Evolutionary conservation across 2,329 filamentous ascomycete species (phyloP), one percentile per base, ranked within the genome.

Genomic region (Penicillium fuscoglaucum): DNA sequence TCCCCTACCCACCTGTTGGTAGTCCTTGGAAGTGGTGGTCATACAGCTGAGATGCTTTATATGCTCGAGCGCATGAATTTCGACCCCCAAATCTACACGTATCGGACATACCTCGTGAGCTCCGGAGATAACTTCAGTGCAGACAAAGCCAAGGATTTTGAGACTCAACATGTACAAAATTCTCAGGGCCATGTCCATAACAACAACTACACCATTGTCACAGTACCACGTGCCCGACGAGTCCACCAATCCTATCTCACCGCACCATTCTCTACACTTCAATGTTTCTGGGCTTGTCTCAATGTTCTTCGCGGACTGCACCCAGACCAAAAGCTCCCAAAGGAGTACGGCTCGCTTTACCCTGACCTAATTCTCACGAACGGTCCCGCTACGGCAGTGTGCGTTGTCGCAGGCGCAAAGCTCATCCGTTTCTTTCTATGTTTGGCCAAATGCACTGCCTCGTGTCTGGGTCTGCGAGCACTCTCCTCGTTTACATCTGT

Each of bases 1-100:
- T 59, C 60, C 4, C 78, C 79, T 28, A 80, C 81, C 7, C 86
- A 93, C 73, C 80, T 92, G 54, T 80, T 96, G 33, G 84, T 96
- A 62, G 87, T 98, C 28, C 88, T 98, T 26, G 95, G 95, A 52
- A 96, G 90, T 3, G 95, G 95, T 33, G 95, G 95, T 0, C 95
- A 99, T 76, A 97, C 95, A 0, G 88, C 91, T 48, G 95, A 99
- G 76, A 96, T 99, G 90, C 82, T 96, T 62, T 87, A 89, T 69
- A 90, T 97, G 79, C 85, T 99, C 81, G 65, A 84, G 83, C 64
- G 84, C 83, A 69, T 80, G 79, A 58, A 76, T 76, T 40, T 81
- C 41, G 68, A 76, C 45, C 80, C 63, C 45, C 72, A 54, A 72
- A 75, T 69, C 76, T 87, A 76, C 71, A 80, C 77, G 6, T 87